A percentile compares a stretch with the other conserved stretches of the same genome.
phyloP scores from a whole-genome alignment of 768 basidiomycete species.

The Austroboletus festivus region DNA sequence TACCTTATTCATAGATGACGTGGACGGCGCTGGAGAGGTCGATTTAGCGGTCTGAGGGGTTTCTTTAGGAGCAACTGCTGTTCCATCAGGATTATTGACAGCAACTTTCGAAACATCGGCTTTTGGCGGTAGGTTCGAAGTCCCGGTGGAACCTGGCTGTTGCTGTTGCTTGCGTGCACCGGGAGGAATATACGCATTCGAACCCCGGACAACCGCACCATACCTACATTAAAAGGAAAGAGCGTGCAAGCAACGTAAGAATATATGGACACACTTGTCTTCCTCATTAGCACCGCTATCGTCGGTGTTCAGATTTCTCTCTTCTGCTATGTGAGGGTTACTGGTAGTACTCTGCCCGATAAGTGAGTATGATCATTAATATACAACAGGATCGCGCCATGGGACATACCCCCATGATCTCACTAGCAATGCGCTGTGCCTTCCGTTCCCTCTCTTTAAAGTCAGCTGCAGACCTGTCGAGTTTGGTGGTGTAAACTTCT shows the following conservation, averaged over 20 bases:
- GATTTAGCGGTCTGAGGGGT: constrained; percentile 51
- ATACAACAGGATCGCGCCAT: background rate
- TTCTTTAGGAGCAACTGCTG: constrained; percentile 41
- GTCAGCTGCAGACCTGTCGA: constrained; percentile 81
- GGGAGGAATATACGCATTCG: constrained; percentile 92
- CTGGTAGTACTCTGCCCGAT: constrained; percentile 50
- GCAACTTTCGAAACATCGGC: constrained; percentile 68
- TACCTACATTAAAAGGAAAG: constrained; percentile 53
- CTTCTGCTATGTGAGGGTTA: constrained; percentile 89
- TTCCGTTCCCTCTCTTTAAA: constrained; percentile 86
- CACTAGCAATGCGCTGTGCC: constrained; percentile 85
- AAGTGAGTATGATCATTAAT: constrained; percentile 9
- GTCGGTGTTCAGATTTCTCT: constrained; percentile 63
- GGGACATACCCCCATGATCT: constrained; percentile 77
- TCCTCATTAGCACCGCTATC: constrained; percentile 86
- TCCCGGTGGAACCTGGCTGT: constrained; percentile 20
- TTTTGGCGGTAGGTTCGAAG: constrained; percentile 28
- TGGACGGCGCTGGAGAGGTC: constrained; percentile 60
- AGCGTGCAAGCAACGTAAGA: constrained; percentile 15
- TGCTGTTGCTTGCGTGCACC: constrained; percentile 66
- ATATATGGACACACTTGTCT: constrained; percentile 69
- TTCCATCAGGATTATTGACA: constrained; percentile 75
- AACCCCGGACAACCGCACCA: constrained; percentile 84
- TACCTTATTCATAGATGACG: constrained; percentile 51
- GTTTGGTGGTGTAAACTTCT: constrained; percentile 89